These are phyloP conservation scores for Gossypium trilobum DNA, from an alignment of 441 rosid genomes.

Conservation along the genomic window DNA sequence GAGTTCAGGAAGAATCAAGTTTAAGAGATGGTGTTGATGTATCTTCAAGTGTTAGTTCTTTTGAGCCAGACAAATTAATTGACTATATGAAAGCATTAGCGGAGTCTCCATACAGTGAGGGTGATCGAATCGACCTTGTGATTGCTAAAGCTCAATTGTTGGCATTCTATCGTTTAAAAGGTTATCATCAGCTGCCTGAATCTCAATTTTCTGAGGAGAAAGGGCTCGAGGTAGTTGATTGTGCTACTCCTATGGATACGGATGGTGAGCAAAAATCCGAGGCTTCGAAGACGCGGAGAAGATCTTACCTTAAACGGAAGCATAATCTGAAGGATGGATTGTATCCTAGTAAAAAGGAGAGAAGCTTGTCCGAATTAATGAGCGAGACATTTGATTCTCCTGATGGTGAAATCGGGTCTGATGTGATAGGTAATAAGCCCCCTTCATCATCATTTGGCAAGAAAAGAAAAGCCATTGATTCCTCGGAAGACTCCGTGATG, in stretches of 20 bases:
- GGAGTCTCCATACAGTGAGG: conserved; percentile 36
- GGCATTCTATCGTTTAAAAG: conserved; percentile 47
- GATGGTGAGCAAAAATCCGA: conserved; percentile 21
- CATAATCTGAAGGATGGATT: conserved; percentile 50
- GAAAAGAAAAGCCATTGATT: conserved; percentile 33
- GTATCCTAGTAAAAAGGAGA: conserved; percentile 38
- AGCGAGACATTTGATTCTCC: conserved; percentile 35
- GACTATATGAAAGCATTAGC: conserved; percentile 49
- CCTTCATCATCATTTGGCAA: conserved; percentile 32
- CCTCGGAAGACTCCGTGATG: conserved; percentile 28
- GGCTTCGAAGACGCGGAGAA: conserved; percentile 24
- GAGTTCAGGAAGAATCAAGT: conserved; percentile 38
- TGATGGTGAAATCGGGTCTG: conserved; percentile 39
- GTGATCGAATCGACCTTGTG: conserved; percentile 41
- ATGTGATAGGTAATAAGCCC: conserved; percentile 27
- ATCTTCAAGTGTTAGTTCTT: conserved; percentile 24
- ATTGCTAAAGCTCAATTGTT: conserved; percentile 49
- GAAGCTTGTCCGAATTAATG: conserved; percentile 41
- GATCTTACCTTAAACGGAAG: conserved; percentile 42
- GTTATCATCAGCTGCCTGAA: conserved; percentile 44
- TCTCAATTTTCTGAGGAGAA: conserved; percentile 26
- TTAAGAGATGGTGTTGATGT: conserved; percentile 28
- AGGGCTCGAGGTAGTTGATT: conserved; percentile 10
- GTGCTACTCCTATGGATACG: conserved; percentile 9
- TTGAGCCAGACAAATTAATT: conserved; percentile 43